phyloP scores from a whole-genome alignment of 768 basidiomycete genomes.

The Phylloporus rhodoxanthus region DNA sequence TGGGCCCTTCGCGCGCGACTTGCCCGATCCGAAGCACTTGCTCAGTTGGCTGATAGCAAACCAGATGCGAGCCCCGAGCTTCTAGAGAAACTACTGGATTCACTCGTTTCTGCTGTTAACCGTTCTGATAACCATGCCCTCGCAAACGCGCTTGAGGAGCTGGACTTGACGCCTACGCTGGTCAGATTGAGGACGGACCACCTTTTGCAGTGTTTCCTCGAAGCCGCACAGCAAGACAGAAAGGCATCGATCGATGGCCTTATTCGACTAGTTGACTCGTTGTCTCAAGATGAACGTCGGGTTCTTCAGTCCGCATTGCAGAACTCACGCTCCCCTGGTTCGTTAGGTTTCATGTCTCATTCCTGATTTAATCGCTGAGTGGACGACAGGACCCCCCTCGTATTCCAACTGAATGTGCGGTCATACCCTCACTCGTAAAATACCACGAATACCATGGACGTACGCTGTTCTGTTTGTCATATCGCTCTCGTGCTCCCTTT shows the following conservation, averaged over 20 bases:
- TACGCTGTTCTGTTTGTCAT: slow-evolving; percentile 1
- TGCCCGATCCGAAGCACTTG: slow-evolving; percentile 59
- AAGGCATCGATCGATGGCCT: slow-evolving; percentile 74
- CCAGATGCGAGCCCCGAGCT: slow-evolving; percentile 67
- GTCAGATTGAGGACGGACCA: slow-evolving; percentile 65
- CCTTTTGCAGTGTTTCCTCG: slow-evolving; percentile 59
- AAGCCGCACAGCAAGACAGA: slow-evolving; percentile 66
- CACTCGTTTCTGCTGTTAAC: slow-evolving; percentile 51
- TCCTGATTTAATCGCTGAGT: slow-evolving; percentile 2
- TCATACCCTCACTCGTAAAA: slow-evolving; percentile 1
- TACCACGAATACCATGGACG: slow-evolving; percentile 5
- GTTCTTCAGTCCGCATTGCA: slow-evolving; percentile 58
- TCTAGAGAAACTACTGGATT: slow-evolving; percentile 57
- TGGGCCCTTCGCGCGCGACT: slow-evolving; percentile 86
- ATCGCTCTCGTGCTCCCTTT: background rate
- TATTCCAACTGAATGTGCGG: slow-evolving; percentile 27
- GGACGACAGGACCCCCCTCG: slow-evolving; percentile 35
- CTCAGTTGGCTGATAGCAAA: slow-evolving; percentile 60
- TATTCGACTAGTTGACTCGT: slow-evolving; percentile 61
- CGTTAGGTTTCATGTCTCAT: slow-evolving; percentile 17
- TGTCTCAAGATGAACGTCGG: slow-evolving; percentile 68
- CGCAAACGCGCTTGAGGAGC: slow-evolving; percentile 61
- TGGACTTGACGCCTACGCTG: slow-evolving; percentile 60
- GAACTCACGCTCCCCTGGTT: slow-evolving; percentile 55
- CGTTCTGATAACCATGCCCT: slow-evolving; percentile 49